Evolutionary conservation across 495 filamentous ascomycete genomes (phyloP), one percentile per base, ranked within the genome.

Genomic region (Penicillium cinerascens): DNA sequence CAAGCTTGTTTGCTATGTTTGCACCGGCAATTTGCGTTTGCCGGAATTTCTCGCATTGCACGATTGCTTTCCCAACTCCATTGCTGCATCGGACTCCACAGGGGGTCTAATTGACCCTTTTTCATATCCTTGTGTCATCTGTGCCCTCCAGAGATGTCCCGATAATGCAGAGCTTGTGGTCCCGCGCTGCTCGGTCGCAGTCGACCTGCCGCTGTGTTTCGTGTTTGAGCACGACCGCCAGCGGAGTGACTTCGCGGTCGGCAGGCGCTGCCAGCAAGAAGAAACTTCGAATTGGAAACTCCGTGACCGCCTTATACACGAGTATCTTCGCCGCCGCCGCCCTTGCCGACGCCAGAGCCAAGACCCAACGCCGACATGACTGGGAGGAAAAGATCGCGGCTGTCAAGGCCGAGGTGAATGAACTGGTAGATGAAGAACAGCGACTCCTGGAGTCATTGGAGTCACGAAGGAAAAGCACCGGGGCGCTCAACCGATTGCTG

Each of bases 291-390:
- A 72, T 75, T 57, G 80, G 76, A 58, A 83, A 87, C 67, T 71
- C 85, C 15, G 83, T 87, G 49, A 90, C 87, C 3, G 80, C 84
- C 11, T 78, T 82, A 53, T 90, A 89, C 59, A 84, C 84, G 3
- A 82, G 84, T 47, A 83, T 90, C 35, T 82, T 89, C 51, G 86
- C 84, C 2, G 81, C 82, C n/a, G 89, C 87, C 1, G 80, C 85
- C 35, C 67, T 87, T 2, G 73, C 79, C 23, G 88, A 91, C 69
- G 81, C 81, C 1, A 74, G 73, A 44, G 75, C 72, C 5, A 91
- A 91, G 65, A 73, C 81, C 42, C 62, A 75, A 51, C 78, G 84
- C 48, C 78, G 78, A 44, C 70, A 76, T 49, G 78, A 88, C 59
- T 86, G 86, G 75, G 83, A 90, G 48, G 73, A 78, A 56, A 75